phyloP scores from a whole-genome alignment of 768 basidiomycete species.

The Hypsizygus marmoreus region DNA sequence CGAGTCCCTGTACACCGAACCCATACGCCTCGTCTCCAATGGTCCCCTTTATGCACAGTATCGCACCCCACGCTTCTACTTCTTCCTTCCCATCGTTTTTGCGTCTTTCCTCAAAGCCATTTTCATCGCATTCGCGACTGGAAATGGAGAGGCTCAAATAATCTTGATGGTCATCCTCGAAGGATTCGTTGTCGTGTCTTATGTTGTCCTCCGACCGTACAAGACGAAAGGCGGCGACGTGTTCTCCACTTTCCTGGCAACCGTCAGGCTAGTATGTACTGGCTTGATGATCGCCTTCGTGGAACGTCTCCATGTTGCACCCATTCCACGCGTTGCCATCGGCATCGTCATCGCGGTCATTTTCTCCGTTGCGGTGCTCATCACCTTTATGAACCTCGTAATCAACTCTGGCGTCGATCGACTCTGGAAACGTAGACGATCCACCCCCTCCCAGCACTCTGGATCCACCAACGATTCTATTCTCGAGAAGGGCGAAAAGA shows the following conservation, averaged over 20 bases:
- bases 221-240: conserved; percentile 71
- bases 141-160: conserved; percentile 67
- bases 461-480: conserved; percentile 33
- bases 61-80: conserved; percentile 67
- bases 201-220: conserved; percentile 62
- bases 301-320: conserved; percentile 56
- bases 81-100: conserved; percentile 57
- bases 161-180: conserved; percentile 70
- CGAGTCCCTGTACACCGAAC: conserved; percentile 32
- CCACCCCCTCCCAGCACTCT: conserved; percentile 13
- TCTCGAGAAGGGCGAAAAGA: conserved; percentile 41
- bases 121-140: conserved; percentile 67
- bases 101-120: conserved; percentile 68
- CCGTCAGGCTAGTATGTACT: conserved; percentile 69
- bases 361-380: conserved; percentile 67
- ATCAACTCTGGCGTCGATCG: conserved; percentile 46
- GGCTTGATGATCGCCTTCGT: conserved; percentile 80
- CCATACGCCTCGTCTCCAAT: conserved; percentile 39
- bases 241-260: conserved; percentile 64
- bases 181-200: conserved; percentile 50
- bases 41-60: conserved; percentile 70
- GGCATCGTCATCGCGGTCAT: conserved; percentile 75
- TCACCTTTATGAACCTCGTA: conserved; percentile 68
- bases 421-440: conserved; percentile 24
- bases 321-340: conserved; percentile 83